Evolutionary conservation across 306 rosid species (phyloP).

Genomic region (Albizia julibrissin): DNA sequence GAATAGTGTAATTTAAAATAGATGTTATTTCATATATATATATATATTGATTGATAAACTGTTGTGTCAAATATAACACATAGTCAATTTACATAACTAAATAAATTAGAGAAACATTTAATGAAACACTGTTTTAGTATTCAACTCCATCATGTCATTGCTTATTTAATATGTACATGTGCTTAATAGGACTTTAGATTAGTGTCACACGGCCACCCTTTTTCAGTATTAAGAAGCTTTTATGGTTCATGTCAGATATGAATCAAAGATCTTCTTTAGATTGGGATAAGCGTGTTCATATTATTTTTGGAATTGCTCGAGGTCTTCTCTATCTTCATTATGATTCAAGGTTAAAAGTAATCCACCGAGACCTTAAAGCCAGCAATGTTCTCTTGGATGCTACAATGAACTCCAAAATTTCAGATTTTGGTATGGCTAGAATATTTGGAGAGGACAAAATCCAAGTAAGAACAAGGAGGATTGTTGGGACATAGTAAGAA

Average conservation of each 20-base stretch:
- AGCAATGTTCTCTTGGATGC: background rate
- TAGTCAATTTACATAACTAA: background rate
- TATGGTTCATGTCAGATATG: background rate
- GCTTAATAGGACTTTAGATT: background rate
- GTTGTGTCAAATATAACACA: background rate
- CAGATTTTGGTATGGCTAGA: slow-evolving; percentile 39
- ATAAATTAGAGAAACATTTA: background rate
- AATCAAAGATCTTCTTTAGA: background rate
- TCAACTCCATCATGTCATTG: background rate
- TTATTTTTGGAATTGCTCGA: slow-evolving; percentile 18
- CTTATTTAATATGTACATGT: background rate
- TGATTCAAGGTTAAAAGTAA: slow-evolving; percentile 27
- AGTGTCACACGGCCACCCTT: background rate
- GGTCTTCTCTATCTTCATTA: slow-evolving; percentile 37
- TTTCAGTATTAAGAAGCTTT: background rate
- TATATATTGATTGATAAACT: too few relatives aligned
- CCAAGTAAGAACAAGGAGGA: slow-evolving; percentile 20
- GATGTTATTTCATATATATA: too few relatives aligned
- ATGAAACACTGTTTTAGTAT: background rate
- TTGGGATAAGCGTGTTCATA: slow-evolving; percentile 18
- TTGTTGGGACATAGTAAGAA: background rate
- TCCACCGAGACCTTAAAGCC: too few relatives aligned
- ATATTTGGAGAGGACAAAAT: slow-evolving; percentile 25
- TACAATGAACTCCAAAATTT: slow-evolving; percentile 34
- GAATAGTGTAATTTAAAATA: too few relatives aligned